Conservation (phyloP, 768 basidiomycete genomes). For the Kwoniella heveanensis region DNA sequence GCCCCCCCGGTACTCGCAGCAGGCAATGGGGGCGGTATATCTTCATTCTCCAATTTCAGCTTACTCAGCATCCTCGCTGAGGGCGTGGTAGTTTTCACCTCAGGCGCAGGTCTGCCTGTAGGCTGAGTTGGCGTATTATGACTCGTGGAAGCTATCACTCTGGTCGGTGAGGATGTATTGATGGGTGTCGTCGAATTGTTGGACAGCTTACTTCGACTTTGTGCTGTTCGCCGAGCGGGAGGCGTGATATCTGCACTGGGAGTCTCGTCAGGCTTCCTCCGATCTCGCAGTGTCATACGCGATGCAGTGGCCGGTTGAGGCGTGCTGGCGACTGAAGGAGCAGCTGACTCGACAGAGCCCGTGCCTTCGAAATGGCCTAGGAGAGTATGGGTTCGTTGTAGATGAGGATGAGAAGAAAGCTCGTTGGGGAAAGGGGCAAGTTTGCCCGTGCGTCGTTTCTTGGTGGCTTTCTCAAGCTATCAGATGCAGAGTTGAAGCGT, state of each 20-base stretch:
- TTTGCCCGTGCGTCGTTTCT: constrained; percentile 47
- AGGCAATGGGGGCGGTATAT: constrained; percentile 5
- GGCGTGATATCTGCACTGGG: constrained; percentile 26
- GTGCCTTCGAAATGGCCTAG: constrained; percentile 38
- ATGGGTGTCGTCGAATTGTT: background rate
- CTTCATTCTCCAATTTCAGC: constrained; percentile 6
- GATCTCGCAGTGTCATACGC: constrained; percentile 44
- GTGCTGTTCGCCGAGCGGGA: constrained; percentile 15
- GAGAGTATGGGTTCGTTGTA: constrained; percentile 40
- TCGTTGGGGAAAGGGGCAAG: constrained; percentile 44
- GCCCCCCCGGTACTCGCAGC: background rate
- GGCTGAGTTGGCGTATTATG: constrained; percentile 3
- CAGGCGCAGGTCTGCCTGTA: background rate
- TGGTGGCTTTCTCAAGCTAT: constrained; percentile 51
- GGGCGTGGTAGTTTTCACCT: constrained; percentile 6
- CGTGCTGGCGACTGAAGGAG: constrained; percentile 30
- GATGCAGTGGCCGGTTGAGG: constrained; percentile 19
- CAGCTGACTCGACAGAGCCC: background rate
- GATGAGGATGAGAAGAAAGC: constrained; percentile 26
- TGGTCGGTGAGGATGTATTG: constrained; percentile 25
- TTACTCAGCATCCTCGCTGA: constrained; percentile 4
- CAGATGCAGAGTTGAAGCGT: background rate
- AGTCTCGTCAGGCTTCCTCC: constrained; percentile 28
- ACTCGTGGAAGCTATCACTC: constrained; percentile 1
- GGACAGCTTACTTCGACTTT: constrained; percentile 14